Evolutionary conservation across 176 grass and related monocot species (phyloP).

Genomic region (Oryza meyeriana): DNA sequence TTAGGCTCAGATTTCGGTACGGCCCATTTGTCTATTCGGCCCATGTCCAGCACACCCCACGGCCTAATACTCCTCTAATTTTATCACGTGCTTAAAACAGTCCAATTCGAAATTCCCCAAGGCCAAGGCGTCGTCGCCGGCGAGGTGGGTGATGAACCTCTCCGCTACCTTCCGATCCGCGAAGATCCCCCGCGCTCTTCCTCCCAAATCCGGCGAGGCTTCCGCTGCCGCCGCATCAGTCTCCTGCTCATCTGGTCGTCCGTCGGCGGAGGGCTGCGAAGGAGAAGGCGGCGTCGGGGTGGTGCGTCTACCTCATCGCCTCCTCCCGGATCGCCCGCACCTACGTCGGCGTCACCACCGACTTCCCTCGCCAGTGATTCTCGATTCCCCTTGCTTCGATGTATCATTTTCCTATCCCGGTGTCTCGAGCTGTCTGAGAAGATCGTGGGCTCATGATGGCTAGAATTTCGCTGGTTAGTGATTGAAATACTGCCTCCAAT

Average conservation of each 20-base stretch:
- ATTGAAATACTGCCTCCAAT: not conserved
- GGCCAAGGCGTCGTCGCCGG: not conserved
- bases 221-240: not conserved
- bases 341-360: constrained; percentile 87
- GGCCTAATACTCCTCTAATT: not conserved
- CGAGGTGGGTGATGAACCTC: constrained; percentile 41
- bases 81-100: not conserved
- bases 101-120: not conserved
- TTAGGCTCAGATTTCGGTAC: not conserved
- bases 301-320: constrained; percentile 65
- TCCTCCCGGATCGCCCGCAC: constrained; percentile 54
- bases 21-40: not conserved
- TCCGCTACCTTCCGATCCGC: constrained; percentile 43
- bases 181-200: constrained; percentile 25
- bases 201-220: constrained; percentile 11
- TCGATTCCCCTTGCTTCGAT: not conserved
- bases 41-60: not conserved
- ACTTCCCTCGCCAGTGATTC: constrained; percentile 71
- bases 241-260: not conserved
- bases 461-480: not conserved
- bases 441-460: not conserved
- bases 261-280: not conserved
- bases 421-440: not conserved
- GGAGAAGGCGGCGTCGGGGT: constrained; percentile 29
- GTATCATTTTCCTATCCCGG: too few species aligned